These are phyloP conservation scores for Hortaea werneckii DNA, from an alignment of 2,329 filamentous ascomycete genomes.

Conservation along the genomic window DNA sequence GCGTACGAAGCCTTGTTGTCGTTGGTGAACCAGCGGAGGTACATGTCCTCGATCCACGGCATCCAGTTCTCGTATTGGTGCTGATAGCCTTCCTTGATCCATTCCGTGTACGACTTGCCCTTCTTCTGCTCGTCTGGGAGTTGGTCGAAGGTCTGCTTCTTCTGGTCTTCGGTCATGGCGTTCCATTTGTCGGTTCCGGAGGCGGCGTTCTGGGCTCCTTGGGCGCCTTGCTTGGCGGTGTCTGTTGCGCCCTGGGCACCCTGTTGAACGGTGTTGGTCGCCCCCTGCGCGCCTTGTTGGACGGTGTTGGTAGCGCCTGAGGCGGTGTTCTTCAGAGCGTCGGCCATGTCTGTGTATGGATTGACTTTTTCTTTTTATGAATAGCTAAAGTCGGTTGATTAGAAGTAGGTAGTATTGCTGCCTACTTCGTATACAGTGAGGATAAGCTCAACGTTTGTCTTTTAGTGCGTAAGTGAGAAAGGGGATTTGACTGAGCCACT, in stretches of 20 bases:
- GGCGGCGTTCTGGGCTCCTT: conserved; percentile 1
- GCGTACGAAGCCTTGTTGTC: conserved; percentile 68
- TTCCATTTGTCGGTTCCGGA: conserved; percentile 22
- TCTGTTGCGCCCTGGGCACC: conserved; percentile 6
- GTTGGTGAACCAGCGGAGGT: conserved; percentile 62
- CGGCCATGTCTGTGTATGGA: not conserved
- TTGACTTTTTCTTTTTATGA: not conserved
- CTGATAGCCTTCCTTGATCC: conserved; percentile 56
- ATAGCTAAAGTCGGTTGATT: too few relatives aligned
- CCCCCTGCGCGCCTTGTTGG: too few relatives aligned
- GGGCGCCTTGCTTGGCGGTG: conserved; percentile 3
- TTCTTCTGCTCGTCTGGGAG: conserved; percentile 24
- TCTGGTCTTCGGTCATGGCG: conserved; percentile 25
- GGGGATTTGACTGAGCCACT: too few relatives aligned
- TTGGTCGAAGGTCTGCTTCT: conserved; percentile 24
- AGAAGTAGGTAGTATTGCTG: too few relatives aligned
- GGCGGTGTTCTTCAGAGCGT: conserved; percentile 5
- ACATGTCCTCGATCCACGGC: conserved; percentile 66
- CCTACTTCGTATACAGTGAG: too few relatives aligned
- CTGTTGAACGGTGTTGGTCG: too few relatives aligned
- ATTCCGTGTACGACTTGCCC: conserved; percentile 38
- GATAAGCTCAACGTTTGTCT: too few relatives aligned
- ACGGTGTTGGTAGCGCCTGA: conserved; percentile 5
- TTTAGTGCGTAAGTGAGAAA: too few relatives aligned
- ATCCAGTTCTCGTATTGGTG: conserved; percentile 65